These are phyloP conservation scores for Ascomycota sp. DNA, from an alignment of 2,329 filamentous ascomycete genomes.

Conservation along the genomic window DNA sequence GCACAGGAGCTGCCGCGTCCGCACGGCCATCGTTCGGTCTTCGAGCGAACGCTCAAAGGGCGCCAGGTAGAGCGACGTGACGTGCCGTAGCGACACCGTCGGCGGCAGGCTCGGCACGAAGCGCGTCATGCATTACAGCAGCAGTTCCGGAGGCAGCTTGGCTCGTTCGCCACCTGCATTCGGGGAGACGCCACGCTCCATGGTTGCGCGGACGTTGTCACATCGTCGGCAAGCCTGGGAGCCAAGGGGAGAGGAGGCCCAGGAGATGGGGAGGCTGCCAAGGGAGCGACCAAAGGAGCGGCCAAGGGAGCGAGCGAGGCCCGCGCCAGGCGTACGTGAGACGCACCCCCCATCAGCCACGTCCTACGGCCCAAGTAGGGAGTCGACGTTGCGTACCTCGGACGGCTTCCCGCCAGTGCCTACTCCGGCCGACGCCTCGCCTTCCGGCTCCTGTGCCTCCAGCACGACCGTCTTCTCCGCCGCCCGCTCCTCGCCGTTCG, in stretches of 20 bases:
- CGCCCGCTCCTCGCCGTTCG: slow-evolving; percentile 3
- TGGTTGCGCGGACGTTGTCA: slow-evolving; percentile 3
- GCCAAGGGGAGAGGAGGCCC: too few species aligned
- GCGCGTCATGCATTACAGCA: slow-evolving; percentile 15
- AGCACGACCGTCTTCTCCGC: slow-evolving; percentile 8
- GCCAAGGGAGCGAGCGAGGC: too few species aligned
- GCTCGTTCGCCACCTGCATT: neutral
- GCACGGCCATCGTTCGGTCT: slow-evolving; percentile 17
- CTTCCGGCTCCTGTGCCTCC: slow-evolving; percentile 6
- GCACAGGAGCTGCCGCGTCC: slow-evolving; percentile 21
- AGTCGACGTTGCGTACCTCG: slow-evolving; percentile 36
- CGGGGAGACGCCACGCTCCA: slow-evolving; percentile 2
- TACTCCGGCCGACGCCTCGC: too few species aligned
- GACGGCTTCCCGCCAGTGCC: slow-evolving; percentile 8
- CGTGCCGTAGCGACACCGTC: slow-evolving; percentile 10
- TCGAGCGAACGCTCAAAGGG: slow-evolving; percentile 17
- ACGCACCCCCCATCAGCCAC: slow-evolving; percentile 10
- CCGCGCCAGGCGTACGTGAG: too few species aligned
- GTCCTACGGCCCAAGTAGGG: slow-evolving; percentile 25
- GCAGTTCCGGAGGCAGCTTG: slow-evolving; percentile 13
- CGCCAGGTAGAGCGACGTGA: slow-evolving; percentile 20
- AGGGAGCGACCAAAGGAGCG: too few species aligned
- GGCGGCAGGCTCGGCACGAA: slow-evolving; percentile 10
- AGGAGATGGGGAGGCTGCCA: slow-evolving; percentile 9
- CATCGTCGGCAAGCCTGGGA: too few species aligned